phyloP scores from a whole-genome alignment of 2,329 filamentous ascomycete genomes.

The Epichloe aotearoae region DNA sequence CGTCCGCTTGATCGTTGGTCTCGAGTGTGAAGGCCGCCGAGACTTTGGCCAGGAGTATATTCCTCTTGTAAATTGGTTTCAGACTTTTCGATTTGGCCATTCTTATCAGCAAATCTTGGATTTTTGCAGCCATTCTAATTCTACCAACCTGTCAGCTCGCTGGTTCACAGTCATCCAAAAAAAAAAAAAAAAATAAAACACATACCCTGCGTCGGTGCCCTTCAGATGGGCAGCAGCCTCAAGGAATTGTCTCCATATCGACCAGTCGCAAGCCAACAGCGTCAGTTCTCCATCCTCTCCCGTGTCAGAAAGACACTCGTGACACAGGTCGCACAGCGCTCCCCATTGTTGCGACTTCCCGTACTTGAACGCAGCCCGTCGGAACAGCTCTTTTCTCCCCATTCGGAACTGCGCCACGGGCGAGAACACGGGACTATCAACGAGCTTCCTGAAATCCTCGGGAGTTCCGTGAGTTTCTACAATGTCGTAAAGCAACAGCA shows the following conservation, averaged over 20 bases:
- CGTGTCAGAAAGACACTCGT: conserved; percentile 25
- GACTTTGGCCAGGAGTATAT: conserved; percentile 25
- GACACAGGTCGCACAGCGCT: conserved; percentile 29
- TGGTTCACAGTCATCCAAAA: background rate
- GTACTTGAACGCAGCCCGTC: conserved; percentile 26
- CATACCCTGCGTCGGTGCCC: conserved; percentile 21
- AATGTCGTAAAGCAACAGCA: conserved; percentile 35
- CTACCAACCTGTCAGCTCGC: conserved; percentile 12
- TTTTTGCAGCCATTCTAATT: conserved; percentile 15
- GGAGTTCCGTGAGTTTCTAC: conserved; percentile 28
- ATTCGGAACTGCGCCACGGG: conserved; percentile 30
- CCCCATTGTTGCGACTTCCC: conserved; percentile 28
- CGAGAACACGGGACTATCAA: conserved; percentile 25
- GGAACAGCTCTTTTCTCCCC: conserved; percentile 33
- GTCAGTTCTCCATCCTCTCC: conserved; percentile 24
- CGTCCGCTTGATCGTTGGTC: conserved; percentile 16
- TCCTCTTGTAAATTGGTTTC: conserved; percentile 27
- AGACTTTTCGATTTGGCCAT: conserved; percentile 16
- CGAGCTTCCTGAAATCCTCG: conserved; percentile 27
- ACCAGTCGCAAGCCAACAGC: conserved; percentile 32
- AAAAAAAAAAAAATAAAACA: background rate
- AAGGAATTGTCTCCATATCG: conserved; percentile 27
- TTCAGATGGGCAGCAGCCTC: conserved; percentile 23
- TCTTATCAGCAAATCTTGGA: conserved; percentile 18
- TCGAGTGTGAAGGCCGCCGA: conserved; percentile 23